A percentile compares a stretch with the other conserved stretches of the same genome.
Conservation (phyloP, 2,329 filamentous ascomycete species). For the Pyricularia sp. region DNA sequence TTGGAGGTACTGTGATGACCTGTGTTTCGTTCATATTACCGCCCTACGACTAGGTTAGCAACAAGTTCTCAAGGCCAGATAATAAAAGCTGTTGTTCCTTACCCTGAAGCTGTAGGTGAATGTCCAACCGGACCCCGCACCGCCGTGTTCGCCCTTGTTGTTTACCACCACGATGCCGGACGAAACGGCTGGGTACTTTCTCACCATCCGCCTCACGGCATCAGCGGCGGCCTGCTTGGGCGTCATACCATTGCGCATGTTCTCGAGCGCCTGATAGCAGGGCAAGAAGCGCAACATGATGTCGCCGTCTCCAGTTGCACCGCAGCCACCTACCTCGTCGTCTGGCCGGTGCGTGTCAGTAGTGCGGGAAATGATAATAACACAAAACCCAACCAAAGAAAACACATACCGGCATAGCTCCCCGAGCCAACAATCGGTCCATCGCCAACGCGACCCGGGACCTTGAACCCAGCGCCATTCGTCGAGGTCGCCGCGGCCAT, state of each 20-base stretch:
- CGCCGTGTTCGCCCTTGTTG: constrained; percentile 37
- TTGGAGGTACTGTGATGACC: constrained; percentile 31
- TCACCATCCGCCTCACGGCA: constrained; percentile 37
- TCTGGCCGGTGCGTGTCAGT: constrained; percentile 19
- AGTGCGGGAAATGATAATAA: background rate
- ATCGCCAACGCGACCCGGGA: constrained; percentile 46
- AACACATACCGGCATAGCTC: constrained; percentile 32
- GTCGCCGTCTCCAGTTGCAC: constrained; percentile 47
- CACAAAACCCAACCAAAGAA: background rate
- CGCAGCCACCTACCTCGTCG: constrained; percentile 42
- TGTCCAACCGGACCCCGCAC: constrained; percentile 41
- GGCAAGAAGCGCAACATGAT: constrained; percentile 48
- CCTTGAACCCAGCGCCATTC: constrained; percentile 43
- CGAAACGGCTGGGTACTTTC: constrained; percentile 33
- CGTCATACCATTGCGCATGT: constrained; percentile 35
- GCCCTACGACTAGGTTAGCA: constrained; percentile 14
- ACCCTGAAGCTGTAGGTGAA: constrained; percentile 42
- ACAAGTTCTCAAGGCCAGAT: background rate
- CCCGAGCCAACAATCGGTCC: constrained; percentile 45
- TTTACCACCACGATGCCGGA: constrained; percentile 43
- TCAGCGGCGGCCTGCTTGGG: constrained; percentile 40
- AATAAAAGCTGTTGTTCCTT: background rate
- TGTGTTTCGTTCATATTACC: constrained; percentile 33
- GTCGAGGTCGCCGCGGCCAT: constrained; percentile 48
- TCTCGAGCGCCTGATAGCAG: constrained; percentile 49